Evolutionary conservation across 2,329 filamentous ascomycete genomes (phyloP).

Genomic region (Cadophora sp.): DNA sequence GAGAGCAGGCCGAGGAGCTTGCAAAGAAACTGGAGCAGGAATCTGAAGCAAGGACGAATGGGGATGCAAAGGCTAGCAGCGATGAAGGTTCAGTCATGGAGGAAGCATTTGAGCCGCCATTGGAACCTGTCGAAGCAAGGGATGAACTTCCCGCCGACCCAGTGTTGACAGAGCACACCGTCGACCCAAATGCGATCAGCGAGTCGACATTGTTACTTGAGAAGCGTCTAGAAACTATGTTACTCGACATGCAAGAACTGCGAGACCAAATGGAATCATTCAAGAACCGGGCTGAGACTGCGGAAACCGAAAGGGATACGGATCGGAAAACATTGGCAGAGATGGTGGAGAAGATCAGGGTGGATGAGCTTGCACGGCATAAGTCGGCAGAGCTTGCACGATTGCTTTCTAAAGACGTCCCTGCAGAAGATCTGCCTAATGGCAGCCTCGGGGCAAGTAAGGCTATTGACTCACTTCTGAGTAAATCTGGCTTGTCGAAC

Average conservation of each 20-base stretch:
- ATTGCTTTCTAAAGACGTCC: slow-evolving; percentile 24
- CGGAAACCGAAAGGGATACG: slow-evolving; percentile 77
- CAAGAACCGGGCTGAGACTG: slow-evolving; percentile 77
- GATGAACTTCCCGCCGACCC: slow-evolving; percentile 35
- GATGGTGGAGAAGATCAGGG: slow-evolving; percentile 84
- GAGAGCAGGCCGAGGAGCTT: slow-evolving; percentile 83
- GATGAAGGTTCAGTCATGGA: slow-evolving; percentile 52
- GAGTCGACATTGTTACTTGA: slow-evolving; percentile 63
- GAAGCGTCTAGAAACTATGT: slow-evolving; percentile 41
- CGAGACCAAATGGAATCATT: slow-evolving; percentile 62
- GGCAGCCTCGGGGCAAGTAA: slow-evolving; percentile 26
- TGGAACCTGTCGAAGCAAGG: slow-evolving; percentile 37
- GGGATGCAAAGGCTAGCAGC: slow-evolving; percentile 48
- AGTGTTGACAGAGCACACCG: slow-evolving; percentile 46
- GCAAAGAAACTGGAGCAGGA: slow-evolving; percentile 74
- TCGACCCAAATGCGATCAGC: slow-evolving; percentile 82
- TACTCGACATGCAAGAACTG: slow-evolving; percentile 42
- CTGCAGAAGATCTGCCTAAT: slow-evolving; percentile 20
- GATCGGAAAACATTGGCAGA: slow-evolving; percentile 80
- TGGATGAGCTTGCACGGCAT: slow-evolving; percentile 59
- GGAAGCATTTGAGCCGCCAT: slow-evolving; percentile 54
- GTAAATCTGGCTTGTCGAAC: slow-evolving; percentile 34
- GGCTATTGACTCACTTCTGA: slow-evolving; percentile 25
- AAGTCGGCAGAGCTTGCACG: slow-evolving; percentile 35
- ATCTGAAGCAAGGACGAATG: slow-evolving; percentile 50